Evolutionary conservation across 495 filamentous ascomycete genomes (phyloP), one percentile per base, ranked within the genome.

Genomic region (Rhypophila decipiens): DNA sequence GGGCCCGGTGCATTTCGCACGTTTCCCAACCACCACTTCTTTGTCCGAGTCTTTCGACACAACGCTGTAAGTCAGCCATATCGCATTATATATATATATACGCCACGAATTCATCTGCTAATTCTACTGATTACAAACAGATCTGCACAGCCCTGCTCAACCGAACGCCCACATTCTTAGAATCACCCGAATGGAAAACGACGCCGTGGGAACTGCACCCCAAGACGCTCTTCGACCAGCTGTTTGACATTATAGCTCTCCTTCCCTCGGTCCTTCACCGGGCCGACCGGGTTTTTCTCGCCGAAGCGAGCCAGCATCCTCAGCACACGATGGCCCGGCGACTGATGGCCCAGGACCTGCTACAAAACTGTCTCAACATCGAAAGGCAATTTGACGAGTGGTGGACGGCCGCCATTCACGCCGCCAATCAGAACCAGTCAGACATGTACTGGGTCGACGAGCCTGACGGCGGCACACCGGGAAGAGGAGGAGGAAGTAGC

Each of bases 11-110:
- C 47, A 24, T 74, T 72, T 21, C 65, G 61, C 19, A 47, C 52
- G 0, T 75, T 75, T 39, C 72, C 72, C 3, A 57, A 61, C 8
- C 72, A 75, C 47, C 71, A 75, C 53, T 75, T 73, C 49, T 74
- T 73, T 40, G 69, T 63, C 19, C 65, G 72, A 2, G 64, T 74
- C 18, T 75, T 69, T 35, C 67, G 71, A 7, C 69, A 59, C 29
- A 66, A 50, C 33, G 69, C 67, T 22, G 71, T 69, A 52, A 51
- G 70, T 19, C 27, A 12, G 38, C 5, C 10, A 13, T 7, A 7
- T 7, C 27, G 7, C 13, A 13, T 7, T 13, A 7, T 13, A 7
- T 31, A 7, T 7, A 7, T 31, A 31, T 31, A n/a, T 13, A 31
- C 13, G 27, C 27, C 27, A 31, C 27, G 13, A 13, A 31, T 7